Evolutionary conservation across 257 asterid genomes (phyloP).

Genomic region (Capsicum rhomboideum): DNA sequence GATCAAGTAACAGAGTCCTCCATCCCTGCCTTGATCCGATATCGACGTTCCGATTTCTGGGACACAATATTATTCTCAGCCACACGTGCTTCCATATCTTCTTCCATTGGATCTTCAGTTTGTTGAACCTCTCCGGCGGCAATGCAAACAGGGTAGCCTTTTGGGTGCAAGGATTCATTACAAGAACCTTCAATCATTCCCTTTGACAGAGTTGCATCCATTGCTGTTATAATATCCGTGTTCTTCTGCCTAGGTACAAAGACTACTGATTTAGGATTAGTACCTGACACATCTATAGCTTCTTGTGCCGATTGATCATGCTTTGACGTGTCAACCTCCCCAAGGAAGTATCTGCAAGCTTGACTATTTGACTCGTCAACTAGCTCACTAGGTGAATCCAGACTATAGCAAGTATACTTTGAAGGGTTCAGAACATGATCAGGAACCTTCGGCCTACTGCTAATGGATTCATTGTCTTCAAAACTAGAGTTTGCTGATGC

Average conservation of each 20-base stretch:
- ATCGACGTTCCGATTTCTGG: neutral
- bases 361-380: conserved; percentile 52
- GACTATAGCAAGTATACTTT: conserved; percentile 58
- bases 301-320: neutral
- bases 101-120: neutral
- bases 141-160: neutral
- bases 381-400: conserved; percentile 47
- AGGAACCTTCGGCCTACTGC: conserved; percentile 27
- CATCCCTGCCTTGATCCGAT: neutral
- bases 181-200: neutral
- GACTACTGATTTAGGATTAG: neutral
- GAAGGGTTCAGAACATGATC: conserved; percentile 73
- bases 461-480: neutral
- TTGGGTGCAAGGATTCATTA: neutral
- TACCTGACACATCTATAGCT: neutral
- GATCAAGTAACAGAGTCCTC: neutral
- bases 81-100: neutral
- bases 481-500: neutral
- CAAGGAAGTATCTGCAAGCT: conserved; percentile 16
- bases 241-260: conserved; percentile 1
- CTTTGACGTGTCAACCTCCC: neutral
- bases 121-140: neutral
- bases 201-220: neutral
- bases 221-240: neutral
- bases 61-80: neutral